Conservation (phyloP, 1,284 basidiomycete genomes). For the Sparassis latifolia region DNA sequence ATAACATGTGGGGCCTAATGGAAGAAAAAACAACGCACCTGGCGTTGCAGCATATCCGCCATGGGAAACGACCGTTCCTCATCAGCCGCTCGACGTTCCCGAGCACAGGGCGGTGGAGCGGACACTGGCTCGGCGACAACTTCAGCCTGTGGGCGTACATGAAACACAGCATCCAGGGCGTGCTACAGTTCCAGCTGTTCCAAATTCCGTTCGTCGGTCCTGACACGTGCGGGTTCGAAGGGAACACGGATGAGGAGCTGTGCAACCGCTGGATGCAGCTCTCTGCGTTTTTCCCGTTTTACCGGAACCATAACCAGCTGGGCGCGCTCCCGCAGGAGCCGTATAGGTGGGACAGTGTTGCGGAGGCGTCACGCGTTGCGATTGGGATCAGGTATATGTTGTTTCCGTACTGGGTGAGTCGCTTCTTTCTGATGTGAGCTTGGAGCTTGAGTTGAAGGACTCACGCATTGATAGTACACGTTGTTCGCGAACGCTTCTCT, state of each 20-base stretch:
- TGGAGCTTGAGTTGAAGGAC: constrained; percentile 1
- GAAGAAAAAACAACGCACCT: constrained; percentile 55
- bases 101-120: constrained; percentile 56
- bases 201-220: constrained; percentile 75
- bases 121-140: constrained; percentile 53
- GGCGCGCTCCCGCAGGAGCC: constrained; percentile 65
- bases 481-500: constrained; percentile 66
- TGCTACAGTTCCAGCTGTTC: constrained; percentile 72
- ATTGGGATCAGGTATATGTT: constrained; percentile 62
- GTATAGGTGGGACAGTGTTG: constrained; percentile 71
- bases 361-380: constrained; percentile 64
- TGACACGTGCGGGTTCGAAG: constrained; percentile 63
- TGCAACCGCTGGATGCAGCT: constrained; percentile 82
- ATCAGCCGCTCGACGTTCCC: constrained; percentile 64
- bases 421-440: neutral
- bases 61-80: constrained; percentile 57
- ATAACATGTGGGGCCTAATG: constrained; percentile 65
- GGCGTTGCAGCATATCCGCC: constrained; percentile 43
- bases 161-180: constrained; percentile 48
- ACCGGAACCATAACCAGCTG: constrained; percentile 59
- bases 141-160: constrained; percentile 59
- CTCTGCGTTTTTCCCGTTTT: constrained; percentile 71
- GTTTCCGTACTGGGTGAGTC: constrained; percentile 67
- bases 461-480: constrained; percentile 43
- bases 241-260: constrained; percentile 74